Evolutionary conservation across 2,329 filamentous ascomycete species (phyloP).

Genomic region (Aspergillus fumigatus): DNA sequence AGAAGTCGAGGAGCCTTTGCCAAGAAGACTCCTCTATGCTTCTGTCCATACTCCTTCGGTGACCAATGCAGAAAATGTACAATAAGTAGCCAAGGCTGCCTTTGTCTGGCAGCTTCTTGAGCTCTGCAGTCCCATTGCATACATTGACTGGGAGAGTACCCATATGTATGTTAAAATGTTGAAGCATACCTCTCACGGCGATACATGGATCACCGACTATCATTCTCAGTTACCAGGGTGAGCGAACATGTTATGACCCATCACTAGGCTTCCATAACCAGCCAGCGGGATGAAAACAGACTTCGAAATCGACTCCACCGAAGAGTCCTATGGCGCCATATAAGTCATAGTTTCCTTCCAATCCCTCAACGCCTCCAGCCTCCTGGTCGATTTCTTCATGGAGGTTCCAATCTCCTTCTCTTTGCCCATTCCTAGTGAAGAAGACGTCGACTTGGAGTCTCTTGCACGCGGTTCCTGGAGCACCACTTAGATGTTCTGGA

Average conservation of each 20-base stretch:
- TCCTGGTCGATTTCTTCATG: conserved; percentile 56
- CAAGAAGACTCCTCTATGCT: neutral
- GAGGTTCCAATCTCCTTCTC: conserved; percentile 53
- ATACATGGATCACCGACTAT: neutral
- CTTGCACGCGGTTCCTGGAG: conserved; percentile 19
- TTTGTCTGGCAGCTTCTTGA: neutral
- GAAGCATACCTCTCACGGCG: neutral
- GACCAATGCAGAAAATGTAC: neutral
- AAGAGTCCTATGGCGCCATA: conserved; percentile 59
- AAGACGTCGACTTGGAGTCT: conserved; percentile 50
- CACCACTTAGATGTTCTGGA: conserved; percentile 33
- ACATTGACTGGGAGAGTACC: neutral
- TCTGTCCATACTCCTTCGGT: neutral
- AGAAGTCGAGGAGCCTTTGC: neutral
- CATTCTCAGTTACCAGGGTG: neutral
- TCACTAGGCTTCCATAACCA: conserved; percentile 41
- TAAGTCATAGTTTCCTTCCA: conserved; percentile 64
- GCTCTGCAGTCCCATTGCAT: neutral
- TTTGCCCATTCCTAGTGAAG: conserved; percentile 55
- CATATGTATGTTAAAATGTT: neutral
- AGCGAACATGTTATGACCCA: neutral
- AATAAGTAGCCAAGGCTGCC: neutral
- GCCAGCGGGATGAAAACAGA: conserved; percentile 45
- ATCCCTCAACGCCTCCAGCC: conserved; percentile 57
- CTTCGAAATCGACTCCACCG: conserved; percentile 58